Evolutionary conservation across 495 filamentous ascomycete genomes (phyloP).

Genomic region (Hapsidospora chrysogenum): DNA sequence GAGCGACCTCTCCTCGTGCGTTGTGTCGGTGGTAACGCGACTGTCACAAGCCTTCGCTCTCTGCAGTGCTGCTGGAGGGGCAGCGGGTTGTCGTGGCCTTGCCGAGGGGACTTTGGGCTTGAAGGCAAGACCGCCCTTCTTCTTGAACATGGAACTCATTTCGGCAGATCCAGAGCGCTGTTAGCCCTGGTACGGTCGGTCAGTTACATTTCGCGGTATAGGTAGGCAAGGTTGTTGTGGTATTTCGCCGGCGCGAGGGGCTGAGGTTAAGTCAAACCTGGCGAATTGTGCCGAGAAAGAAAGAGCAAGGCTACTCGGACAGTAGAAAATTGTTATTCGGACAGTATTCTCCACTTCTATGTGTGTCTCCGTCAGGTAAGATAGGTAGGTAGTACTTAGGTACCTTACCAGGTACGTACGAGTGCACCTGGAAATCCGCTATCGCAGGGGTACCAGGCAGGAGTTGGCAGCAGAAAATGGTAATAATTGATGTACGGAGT

Average conservation of each 20-base stretch:
- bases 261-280: not conserved
- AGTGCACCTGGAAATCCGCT: no score
- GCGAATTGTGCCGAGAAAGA: not conserved
- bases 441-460: no score
- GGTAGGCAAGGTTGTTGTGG: not conserved
- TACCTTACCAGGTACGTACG: no score
- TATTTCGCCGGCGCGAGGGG: not conserved
- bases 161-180: not conserved
- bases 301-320: not conserved
- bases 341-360: no score
- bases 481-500: no score
- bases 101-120: conserved; percentile 7
- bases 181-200: not conserved
- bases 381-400: no score
- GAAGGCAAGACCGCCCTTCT: conserved; percentile 17
- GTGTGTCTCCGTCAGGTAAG: no score
- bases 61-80: not conserved
- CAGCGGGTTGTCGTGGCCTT: conserved; percentile 3
- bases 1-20: no score
- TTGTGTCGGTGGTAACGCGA: no score
- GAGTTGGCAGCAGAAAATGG: no score
- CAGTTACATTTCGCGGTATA: not conserved
- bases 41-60: no score
- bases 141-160: conserved; percentile 28
- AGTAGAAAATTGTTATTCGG: not conserved